Evolutionary conservation across 352 stramenopile species (phyloP).

Genomic region (Pythium biforme): DNA sequence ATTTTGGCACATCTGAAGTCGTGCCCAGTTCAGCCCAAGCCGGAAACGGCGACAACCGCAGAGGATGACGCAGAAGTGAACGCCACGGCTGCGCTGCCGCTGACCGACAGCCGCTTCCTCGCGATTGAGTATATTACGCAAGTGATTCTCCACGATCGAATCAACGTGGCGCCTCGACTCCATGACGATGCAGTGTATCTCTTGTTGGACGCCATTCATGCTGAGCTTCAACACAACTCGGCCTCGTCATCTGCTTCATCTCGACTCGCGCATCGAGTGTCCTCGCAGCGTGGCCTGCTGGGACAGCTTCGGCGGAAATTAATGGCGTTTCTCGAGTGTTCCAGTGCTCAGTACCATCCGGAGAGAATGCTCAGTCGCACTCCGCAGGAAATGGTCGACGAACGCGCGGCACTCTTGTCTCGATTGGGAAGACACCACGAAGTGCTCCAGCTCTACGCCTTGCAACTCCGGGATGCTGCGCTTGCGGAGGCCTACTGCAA

Average conservation of each 20-base stretch:
- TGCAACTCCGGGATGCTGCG: slow-evolving; percentile 70
- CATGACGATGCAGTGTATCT: slow-evolving; percentile 83
- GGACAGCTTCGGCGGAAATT: slow-evolving; percentile 62
- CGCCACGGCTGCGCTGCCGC: slow-evolving; percentile 34
- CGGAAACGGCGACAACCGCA: background rate
- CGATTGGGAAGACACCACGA: slow-evolving; percentile 77
- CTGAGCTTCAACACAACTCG: slow-evolving; percentile 29
- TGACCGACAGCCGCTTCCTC: slow-evolving; percentile 62
- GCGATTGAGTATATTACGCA: slow-evolving; percentile 81
- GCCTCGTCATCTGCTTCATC: slow-evolving; percentile 4
- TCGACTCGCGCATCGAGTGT: slow-evolving; percentile 54
- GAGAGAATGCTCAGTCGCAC: slow-evolving; percentile 81
- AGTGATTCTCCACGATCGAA: slow-evolving; percentile 48
- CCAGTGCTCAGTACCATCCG: slow-evolving; percentile 56
- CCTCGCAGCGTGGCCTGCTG: slow-evolving; percentile 52
- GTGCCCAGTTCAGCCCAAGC: slow-evolving; percentile 29
- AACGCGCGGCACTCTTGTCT: slow-evolving; percentile 71
- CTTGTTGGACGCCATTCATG: slow-evolving; percentile 67
- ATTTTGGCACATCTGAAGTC: slow-evolving; percentile 73
- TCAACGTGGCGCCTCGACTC: slow-evolving; percentile 40
- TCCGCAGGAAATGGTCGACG: slow-evolving; percentile 74
- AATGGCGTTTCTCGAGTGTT: slow-evolving; percentile 63
- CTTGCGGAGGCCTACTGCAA: slow-evolving; percentile 83
- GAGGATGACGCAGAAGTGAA: slow-evolving; percentile 8
- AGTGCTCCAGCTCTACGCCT: slow-evolving; percentile 75